Evolutionary conservation across 2,329 filamentous ascomycete species (phyloP), one percentile per base, ranked within the genome.

Genomic region (Cladophialophora carrionii): DNA sequence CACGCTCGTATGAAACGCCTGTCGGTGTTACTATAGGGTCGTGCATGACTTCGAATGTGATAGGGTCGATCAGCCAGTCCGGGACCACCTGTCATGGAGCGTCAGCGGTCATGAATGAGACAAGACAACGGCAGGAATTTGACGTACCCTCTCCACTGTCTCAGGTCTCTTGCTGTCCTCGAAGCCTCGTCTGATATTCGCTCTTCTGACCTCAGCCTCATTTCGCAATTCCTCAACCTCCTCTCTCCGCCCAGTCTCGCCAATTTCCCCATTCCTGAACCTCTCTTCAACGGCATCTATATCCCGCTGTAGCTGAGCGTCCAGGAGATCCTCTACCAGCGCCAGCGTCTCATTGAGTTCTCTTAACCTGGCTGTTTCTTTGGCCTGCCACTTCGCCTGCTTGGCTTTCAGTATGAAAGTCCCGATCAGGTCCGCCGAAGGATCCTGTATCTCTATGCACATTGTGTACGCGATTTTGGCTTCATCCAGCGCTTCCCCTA

Each of bases 1-100:
- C 84, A 49, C 94, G 86, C 76, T 98, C 95, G 75, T 96, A 99
- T 1, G 90, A 95, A 69, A 93, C 90, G 12, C 95, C 95, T 1
- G 90, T 93, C 73, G 90, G 92, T 0, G 80, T 82, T 5, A 81
- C 74, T 37, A 82, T 79, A 4, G 81, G 81, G 66, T 83, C 81
- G 66, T 82, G 80, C 81, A 83, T 83, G 68, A 83, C 75, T 64
- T 81, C 78, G 64, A 83, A 83, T 0, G 79, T 79, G 67, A 83
- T 82, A 7, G 77, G 77, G 65, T 83, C 81, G 52, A 83, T 76
- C 7, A 83, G 71, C 72, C 81, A 78, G 64, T 82, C 80, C 2
- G 81, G 81, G 4, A 83, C 79, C 62, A 80, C 72, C 79, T 81
- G 66, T 32, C 37, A 5, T 43, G 29, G 37, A 57, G 31, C 14